Evolutionary conservation across 805 yeast species (phyloP).

Genomic region (Cyberlindnera japonica): DNA sequence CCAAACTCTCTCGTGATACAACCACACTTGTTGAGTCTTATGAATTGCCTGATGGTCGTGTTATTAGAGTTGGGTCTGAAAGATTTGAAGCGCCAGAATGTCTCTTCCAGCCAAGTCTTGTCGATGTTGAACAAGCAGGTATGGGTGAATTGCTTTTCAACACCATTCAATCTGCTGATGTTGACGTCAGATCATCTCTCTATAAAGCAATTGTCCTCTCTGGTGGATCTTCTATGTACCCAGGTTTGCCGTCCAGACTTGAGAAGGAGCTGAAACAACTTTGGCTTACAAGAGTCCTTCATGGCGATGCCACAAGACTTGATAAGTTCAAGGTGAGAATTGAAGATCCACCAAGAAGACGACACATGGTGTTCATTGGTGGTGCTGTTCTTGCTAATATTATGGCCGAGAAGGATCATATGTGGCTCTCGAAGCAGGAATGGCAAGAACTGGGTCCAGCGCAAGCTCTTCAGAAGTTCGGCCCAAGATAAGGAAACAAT

Average conservation of each 20-base stretch:
- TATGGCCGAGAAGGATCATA: constrained; percentile 97
- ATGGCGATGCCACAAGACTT: constrained; percentile 81
- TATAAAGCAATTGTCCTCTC: constrained; percentile 91
- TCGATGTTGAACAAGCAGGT: constrained; percentile 96
- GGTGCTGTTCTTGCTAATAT: constrained; percentile 97
- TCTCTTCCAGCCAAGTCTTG: constrained; percentile 91
- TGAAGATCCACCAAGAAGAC: constrained; percentile 98
- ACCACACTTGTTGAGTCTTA: constrained; percentile 87
- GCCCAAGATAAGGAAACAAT: constrained; percentile 77
- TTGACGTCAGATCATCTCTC: constrained; percentile 84
- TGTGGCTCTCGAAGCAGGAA: constrained; percentile 95
- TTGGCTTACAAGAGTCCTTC: constrained; percentile 86
- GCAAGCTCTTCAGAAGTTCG: constrained; percentile 70
- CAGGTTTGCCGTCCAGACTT: constrained; percentile 92
- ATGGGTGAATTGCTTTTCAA: constrained; percentile 90
- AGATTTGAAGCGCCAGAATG: constrained; percentile 97
- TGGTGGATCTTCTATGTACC: constrained; percentile 98
- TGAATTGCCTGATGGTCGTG: constrained; percentile 95
- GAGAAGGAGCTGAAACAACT: constrained; percentile 95
- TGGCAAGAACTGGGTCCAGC: constrained; percentile 97
- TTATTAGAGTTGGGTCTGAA: constrained; percentile 90
- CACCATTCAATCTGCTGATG: constrained; percentile 91
- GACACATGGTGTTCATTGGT: constrained; percentile 97
- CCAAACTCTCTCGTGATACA: constrained; percentile 87
- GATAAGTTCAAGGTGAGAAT: constrained; percentile 92